These are phyloP conservation scores for Tulasnella sp. DNA, from an alignment of 768 basidiomycete species.

Conservation along the genomic window DNA sequence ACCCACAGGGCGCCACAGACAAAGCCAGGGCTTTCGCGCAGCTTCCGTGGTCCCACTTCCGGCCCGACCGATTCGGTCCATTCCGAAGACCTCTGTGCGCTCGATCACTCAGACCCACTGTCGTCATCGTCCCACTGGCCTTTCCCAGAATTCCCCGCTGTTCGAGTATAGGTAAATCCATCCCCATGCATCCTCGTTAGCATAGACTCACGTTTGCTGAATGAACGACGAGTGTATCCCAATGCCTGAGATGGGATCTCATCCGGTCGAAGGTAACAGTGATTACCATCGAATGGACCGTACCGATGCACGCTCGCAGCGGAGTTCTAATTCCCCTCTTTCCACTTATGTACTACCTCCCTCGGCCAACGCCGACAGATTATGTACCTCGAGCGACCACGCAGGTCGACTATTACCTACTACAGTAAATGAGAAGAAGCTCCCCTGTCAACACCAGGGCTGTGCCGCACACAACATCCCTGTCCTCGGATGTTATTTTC, in stretches of 20 bases:
- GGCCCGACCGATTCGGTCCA: not conserved
- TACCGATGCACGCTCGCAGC: not conserved
- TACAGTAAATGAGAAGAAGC: not conserved
- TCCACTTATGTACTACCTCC: not conserved
- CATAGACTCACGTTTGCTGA: not conserved
- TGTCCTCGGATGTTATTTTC: not conserved
- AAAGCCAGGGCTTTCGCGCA: not conserved
- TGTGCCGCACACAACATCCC: no score
- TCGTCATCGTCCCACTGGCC: conserved; percentile 9
- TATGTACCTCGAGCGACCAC: not conserved
- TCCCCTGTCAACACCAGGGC: not conserved
- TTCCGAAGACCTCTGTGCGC: not conserved
- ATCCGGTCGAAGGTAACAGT: not conserved
- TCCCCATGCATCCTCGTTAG: not conserved
- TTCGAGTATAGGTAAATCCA: not conserved
- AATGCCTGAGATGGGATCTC: not conserved
- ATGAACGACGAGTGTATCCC: not conserved
- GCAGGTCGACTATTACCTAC: not conserved
- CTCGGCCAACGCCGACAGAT: not conserved
- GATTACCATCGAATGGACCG: not conserved
- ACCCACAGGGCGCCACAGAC: not conserved
- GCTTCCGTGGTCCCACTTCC: not conserved
- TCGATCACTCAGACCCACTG: not conserved
- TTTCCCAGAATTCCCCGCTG: not conserved
- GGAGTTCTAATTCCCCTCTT: not conserved